Evolutionary conservation across 2,329 filamentous ascomycete genomes (phyloP), one percentile per base, ranked within the genome.

Genomic region (Penicillium brevicompactum): DNA sequence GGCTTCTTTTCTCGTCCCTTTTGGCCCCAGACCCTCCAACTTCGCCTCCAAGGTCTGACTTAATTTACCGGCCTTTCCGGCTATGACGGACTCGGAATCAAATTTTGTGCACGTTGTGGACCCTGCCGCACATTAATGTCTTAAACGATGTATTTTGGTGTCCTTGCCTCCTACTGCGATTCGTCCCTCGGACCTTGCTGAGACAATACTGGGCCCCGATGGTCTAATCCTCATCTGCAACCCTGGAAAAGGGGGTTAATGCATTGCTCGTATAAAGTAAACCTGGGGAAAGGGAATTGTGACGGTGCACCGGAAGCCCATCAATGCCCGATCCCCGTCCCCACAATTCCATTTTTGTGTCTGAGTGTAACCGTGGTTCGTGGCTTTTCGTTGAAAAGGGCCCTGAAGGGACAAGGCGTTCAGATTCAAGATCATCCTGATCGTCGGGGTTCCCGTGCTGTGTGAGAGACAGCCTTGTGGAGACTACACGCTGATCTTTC

Each of bases 111-210:
- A 37, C 6, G 34, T 27, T 27, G 51, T 51, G 52, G 47, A 55
- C 52, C 52, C 52, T 54, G 51, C 14, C 45, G 31, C 31, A 41
- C 5, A 18, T n/a, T 47, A 34, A 55, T 55, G 38, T 46, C 11
- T 49, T 18, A 31, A 16, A 5, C n/a, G 14, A 45, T 30, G 45
- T 14, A 5, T 37, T 37, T 37, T 37, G 2, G 34, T 7, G 34
- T 13, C 34, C 6, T 37, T n/a, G 34, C 34, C 34, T 3, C 34
- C 34, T 6, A 37, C 7, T 18, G n/a, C 18, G 37, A 13, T 42
- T 42, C 22, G 5, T 37, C 13, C 34, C 34, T 37, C 34, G 34
- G 13, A n/a, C 34, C 34, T n/a, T 14, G 14, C 38, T 49, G 47
- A 49, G 47, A 49, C 47, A 49, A 31, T 13, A 22, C n/a, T 43